Evolutionary conservation across 768 basidiomycete genomes (phyloP), one percentile per base, ranked within the genome.

Genomic region (Nevesoporus exiguus): DNA sequence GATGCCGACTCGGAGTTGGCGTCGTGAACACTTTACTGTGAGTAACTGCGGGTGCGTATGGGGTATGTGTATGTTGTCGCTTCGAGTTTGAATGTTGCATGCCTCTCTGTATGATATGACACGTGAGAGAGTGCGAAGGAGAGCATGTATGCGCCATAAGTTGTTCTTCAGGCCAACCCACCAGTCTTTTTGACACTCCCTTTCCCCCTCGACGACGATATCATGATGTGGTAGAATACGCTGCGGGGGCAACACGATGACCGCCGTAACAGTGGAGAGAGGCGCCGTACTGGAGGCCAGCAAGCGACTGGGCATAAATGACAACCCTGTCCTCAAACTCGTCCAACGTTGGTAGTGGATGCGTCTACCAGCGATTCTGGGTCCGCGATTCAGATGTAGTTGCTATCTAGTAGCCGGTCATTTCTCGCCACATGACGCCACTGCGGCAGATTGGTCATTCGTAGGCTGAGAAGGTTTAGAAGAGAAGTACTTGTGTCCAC

Each of bases 111-210:
- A 31, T 2, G 33, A 25, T 39, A 31, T 2, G 33, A 25, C 22
- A 27, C 6, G 39, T 61, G 14, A 53, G 53, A 6, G 5, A 30
- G 2, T 15, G 43, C 14, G 13, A 21, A 30, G 2, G 44, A 44
- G 13, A 15, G 13, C 6, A 22, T 29, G 5, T 10, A n/a, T 39
- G 34, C 15, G 19, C 41, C 75, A 3, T 47, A 90, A 92, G 83
- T 97, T 97, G 76, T 92, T 94, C 67, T 91, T 83, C 24, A 99
- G 77, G 70, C 98, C 97, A 66, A 98, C 97, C 95, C 96, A 99
- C 93, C 95, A 99, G 96, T 99, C 81, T 99, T 99, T 73, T 96
- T 96, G 30, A 99, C 97, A 65, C 97, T 98, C 50, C 95, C 79
- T 73, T 96, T 96, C 75, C 98, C n/a, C 96, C 66, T 98, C 94